A percentile compares a stretch with the other conserved stretches of the same genome.
phyloP scores from a whole-genome alignment of 352 stramenopile genomes.

The Thraustochytrium striatum region DNA sequence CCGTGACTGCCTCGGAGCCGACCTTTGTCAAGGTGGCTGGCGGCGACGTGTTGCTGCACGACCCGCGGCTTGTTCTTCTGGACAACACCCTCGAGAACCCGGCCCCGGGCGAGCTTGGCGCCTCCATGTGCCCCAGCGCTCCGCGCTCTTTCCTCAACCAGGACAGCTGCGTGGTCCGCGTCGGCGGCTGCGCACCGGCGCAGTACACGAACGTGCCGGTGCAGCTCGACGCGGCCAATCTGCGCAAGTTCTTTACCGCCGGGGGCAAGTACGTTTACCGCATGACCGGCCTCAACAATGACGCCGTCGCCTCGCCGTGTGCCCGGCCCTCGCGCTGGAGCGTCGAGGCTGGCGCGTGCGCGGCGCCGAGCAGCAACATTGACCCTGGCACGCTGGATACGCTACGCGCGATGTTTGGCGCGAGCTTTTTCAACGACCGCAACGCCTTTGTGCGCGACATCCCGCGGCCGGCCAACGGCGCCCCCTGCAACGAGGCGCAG shows the following conservation, averaged over 20 bases:
- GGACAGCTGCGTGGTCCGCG: constrained; percentile 33
- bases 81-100: neutral
- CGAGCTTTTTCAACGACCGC: neutral
- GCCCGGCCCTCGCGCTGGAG: constrained; percentile 31
- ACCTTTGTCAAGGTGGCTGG: neutral
- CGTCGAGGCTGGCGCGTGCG: neutral
- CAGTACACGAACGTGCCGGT: constrained; percentile 1
- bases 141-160: constrained; percentile 48
- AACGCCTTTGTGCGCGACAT: neutral
- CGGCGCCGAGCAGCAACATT: neutral
- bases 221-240: neutral
- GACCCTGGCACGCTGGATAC: neutral
- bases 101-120: neutral
- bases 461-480: neutral
- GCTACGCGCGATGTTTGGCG: neutral
- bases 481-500: neutral
- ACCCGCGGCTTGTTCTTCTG: neutral
- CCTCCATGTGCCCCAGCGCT: constrained; percentile 24
- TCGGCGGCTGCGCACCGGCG: constrained; percentile 19
- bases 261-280: constrained; percentile 41
- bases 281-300: constrained; percentile 31
- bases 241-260: constrained; percentile 36
- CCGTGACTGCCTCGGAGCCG: neutral
- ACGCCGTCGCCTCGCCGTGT: neutral
- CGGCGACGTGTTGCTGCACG: neutral